Evolutionary conservation across 2,329 filamentous ascomycete genomes (phyloP).

Genomic region (Claviceps monticola): DNA sequence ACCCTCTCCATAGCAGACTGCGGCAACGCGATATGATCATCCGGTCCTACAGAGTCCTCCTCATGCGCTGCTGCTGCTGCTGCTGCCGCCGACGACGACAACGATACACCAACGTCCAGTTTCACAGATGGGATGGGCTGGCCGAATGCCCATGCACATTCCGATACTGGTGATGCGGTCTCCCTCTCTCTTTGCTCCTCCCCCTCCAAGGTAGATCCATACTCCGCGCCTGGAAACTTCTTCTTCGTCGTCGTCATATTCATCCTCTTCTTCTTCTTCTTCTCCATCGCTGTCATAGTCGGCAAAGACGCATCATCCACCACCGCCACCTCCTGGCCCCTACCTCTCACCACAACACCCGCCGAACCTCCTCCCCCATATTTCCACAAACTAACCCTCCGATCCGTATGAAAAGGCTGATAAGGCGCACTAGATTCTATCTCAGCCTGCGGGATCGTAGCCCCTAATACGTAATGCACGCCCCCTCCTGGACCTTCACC

Average conservation of each 20-base stretch:
- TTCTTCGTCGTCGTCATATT: constrained; percentile 22
- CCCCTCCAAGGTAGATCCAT: not conserved
- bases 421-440: constrained; percentile 94
- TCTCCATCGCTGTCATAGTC: constrained; percentile 14
- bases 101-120: constrained; percentile 34
- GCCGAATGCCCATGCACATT: constrained; percentile 44
- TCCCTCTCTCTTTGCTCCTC: constrained; percentile 9
- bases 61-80: constrained; percentile 19
- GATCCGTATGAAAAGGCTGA: constrained; percentile 89
- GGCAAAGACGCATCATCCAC: constrained; percentile 23
- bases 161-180: not conserved
- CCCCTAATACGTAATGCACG: constrained; percentile 33
- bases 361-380: constrained; percentile 30
- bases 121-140: constrained; percentile 35
- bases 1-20: constrained; percentile 51
- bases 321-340: constrained; percentile 18
- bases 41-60: constrained; percentile 37
- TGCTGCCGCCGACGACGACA: too few species aligned
- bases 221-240: not conserved
- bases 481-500: too few species aligned
- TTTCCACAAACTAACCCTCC: constrained; percentile 64
- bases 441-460: constrained; percentile 61
- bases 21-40: constrained; percentile 45
- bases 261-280: constrained; percentile 23
- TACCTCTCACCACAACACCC: constrained; percentile 26